A percentile compares a stretch with the other conserved stretches of the same genome.
Evolutionary conservation across 352 stramenopile genomes (phyloP).

Genomic region (Albugo laibachii): DNA sequence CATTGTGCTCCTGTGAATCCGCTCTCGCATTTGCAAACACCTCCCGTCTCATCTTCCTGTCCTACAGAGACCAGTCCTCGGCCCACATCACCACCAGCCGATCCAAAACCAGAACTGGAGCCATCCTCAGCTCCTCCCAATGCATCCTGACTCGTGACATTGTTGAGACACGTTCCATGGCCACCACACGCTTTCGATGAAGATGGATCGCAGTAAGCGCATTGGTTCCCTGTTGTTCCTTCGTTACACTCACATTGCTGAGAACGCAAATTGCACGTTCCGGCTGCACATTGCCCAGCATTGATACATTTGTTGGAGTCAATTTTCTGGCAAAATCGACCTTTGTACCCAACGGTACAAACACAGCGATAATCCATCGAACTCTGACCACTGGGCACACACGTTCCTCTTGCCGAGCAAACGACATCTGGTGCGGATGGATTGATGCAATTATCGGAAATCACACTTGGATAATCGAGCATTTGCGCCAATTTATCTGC

Average conservation of each 20-base stretch:
- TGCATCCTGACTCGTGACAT: no score
- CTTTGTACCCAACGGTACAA: conserved; percentile 25
- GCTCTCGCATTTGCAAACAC: conserved; percentile 26
- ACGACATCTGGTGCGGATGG: conserved; percentile 31
- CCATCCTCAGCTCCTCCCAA: no score
- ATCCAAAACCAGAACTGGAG: no score
- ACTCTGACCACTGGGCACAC: conserved; percentile 15
- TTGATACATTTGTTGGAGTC: conserved; percentile 2
- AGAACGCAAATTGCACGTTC: conserved; percentile 33
- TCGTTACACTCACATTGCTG: conserved; percentile 41
- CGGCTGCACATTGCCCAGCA: conserved; percentile 11
- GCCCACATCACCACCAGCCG: no score
- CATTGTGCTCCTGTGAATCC: conserved; percentile 42
- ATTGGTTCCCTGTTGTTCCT: conserved; percentile 49
- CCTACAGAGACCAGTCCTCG: no score
- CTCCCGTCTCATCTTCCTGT: no score
- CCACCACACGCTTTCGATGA: conserved; percentile 33
- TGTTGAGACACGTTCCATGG: conserved; percentile 20
- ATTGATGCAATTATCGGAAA: conserved; percentile 39
- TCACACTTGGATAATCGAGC: conserved; percentile 40
- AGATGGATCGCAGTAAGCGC: conserved; percentile 33
- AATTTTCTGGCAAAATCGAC: conserved; percentile 57
- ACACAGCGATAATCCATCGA: conserved; percentile 37
- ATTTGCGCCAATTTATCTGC: conserved; percentile 22
- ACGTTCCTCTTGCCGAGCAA: conserved; percentile 57